Evolutionary conservation across 441 rosid genomes (phyloP).

Genomic region (Rhodomyrtus psidioides): DNA sequence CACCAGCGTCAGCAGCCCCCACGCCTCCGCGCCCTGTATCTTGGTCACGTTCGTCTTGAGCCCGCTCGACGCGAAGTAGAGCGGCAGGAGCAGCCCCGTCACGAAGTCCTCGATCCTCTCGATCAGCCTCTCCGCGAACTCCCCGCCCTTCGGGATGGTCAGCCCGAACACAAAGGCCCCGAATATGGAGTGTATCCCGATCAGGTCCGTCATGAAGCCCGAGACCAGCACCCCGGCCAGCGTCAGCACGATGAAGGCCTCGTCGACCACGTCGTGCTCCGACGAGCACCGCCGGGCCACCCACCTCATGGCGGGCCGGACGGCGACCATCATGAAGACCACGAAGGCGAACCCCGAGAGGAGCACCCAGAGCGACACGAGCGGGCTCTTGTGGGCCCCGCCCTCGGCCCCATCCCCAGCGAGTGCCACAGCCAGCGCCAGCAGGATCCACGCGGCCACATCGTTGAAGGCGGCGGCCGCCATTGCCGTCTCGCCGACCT

Average conservation of each 20-base stretch:
- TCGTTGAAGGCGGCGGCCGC: conserved; percentile 69
- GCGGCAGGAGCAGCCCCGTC: conserved; percentile 55
- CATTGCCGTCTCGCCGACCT: conserved; percentile 58
- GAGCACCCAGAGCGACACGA: conserved; percentile 58
- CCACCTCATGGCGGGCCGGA: conserved; percentile 56
- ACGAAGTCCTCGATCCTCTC: conserved; percentile 63
- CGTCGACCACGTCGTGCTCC: conserved; percentile 34
- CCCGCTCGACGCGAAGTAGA: conserved; percentile 80
- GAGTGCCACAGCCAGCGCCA: conserved; percentile 50
- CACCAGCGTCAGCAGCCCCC: conserved; percentile 57
- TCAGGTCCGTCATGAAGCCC: conserved; percentile 54
- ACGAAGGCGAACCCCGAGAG: conserved; percentile 49
- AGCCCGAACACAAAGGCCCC: conserved; percentile 69
- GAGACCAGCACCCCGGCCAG: conserved; percentile 63
- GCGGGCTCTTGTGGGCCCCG: conserved; percentile 32
- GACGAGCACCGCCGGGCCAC: conserved; percentile 38
- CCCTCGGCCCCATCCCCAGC: conserved; percentile 26
- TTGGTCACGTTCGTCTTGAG: conserved; percentile 53
- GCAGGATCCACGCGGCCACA: conserved; percentile 52
- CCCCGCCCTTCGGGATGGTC: conserved; percentile 60
- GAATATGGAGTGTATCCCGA: conserved; percentile 70
- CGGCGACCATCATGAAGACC: conserved; percentile 36
- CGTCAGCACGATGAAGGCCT: conserved; percentile 53
- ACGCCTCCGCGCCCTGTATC: conserved; percentile 41
- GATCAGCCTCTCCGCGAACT: conserved; percentile 39